Conservation (phyloP, 345 rosid species). For the Arabis alpina region DNA sequence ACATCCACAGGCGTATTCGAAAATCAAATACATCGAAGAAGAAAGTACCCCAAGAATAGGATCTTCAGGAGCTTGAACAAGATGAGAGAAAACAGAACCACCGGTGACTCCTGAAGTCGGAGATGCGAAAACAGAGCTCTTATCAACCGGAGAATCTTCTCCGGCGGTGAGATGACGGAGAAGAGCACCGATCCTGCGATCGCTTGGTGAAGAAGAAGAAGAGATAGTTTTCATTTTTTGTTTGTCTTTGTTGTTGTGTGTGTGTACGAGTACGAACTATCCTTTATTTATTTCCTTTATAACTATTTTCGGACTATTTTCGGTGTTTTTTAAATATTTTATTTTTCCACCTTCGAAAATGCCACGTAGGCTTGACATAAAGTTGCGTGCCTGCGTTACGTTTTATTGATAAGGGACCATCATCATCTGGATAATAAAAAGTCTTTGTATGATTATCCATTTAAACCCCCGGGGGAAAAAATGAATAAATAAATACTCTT, state of each 20-base stretch:
- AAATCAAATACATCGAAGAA: not conserved
- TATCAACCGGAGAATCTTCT: not conserved
- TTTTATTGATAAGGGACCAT: slow-evolving; percentile 12
- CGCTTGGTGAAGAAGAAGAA: slow-evolving; percentile 45
- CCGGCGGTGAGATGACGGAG: slow-evolving; percentile 49
- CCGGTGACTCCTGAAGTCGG: slow-evolving; percentile 49
- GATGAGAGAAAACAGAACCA: slow-evolving; percentile 76
- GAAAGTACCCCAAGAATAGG: slow-evolving; percentile 77
- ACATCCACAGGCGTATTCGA: not conserved
- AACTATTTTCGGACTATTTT: not conserved
- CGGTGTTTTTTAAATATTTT: too few species aligned
- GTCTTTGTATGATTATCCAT: slow-evolving; percentile 7
- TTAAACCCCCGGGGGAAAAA: too few species aligned
- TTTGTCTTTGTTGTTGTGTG: not conserved
- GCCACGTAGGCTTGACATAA: slow-evolving; percentile 42
- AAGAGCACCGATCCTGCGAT: slow-evolving; percentile 57
- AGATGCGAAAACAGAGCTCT: slow-evolving; percentile 44
- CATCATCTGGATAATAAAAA: slow-evolving; percentile 5
- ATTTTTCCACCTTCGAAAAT: not conserved
- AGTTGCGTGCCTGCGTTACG: slow-evolving; percentile 41
- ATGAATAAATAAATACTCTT: too few species aligned
- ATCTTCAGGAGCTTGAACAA: slow-evolving; percentile 88
- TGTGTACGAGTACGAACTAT: slow-evolving; percentile 13
- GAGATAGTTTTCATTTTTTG: slow-evolving; percentile 29
- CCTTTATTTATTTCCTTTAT: not conserved